Evolutionary conservation across 2,329 filamentous ascomycete genomes (phyloP).

Genomic region (Onygena corvina): DNA sequence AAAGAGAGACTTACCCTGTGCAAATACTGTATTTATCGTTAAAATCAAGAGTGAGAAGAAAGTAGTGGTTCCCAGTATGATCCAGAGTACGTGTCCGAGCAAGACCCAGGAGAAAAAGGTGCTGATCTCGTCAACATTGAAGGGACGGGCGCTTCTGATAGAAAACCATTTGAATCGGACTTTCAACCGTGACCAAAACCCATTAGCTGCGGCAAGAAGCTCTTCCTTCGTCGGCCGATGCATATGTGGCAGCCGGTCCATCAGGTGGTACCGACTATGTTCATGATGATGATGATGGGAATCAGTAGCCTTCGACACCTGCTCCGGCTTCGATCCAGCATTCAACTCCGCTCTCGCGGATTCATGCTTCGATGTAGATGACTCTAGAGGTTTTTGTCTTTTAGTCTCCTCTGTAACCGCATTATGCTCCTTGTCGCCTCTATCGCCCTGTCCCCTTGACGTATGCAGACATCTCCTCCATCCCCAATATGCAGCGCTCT

Average conservation of each 20-base stretch:
- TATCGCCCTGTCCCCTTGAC: slow-evolving; percentile 12
- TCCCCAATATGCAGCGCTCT: slow-evolving; percentile 15
- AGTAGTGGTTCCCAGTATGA: slow-evolving; percentile 91
- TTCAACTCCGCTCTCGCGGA: background rate
- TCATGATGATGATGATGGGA: background rate
- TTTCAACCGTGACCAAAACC: slow-evolving; percentile 80
- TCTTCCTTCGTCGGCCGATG: slow-evolving; percentile 88
- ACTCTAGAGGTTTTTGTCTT: background rate
- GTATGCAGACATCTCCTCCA: slow-evolving; percentile 27
- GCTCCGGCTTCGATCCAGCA: background rate
- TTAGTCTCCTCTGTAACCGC: background rate
- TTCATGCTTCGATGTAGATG: background rate
- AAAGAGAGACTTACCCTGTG: slow-evolving; percentile 54
- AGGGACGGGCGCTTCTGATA: slow-evolving; percentile 83
- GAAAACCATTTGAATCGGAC: slow-evolving; percentile 97
- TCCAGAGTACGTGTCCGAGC: slow-evolving; percentile 85
- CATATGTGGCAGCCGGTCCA: slow-evolving; percentile 53
- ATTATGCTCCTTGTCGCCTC: slow-evolving; percentile 1
- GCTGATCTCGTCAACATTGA: slow-evolving; percentile 92
- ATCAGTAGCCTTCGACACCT: background rate
- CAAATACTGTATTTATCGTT: slow-evolving; percentile 89
- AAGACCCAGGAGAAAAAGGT: slow-evolving; percentile 94
- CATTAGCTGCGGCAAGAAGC: slow-evolving; percentile 76
- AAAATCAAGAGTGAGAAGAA: slow-evolving; percentile 90
- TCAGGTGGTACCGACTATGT: slow-evolving; percentile 32